A percentile compares a stretch with the other conserved stretches of the same genome.
Conservation (phyloP, 2,329 filamentous ascomycete species). For the Fusarium lyarnte region DNA sequence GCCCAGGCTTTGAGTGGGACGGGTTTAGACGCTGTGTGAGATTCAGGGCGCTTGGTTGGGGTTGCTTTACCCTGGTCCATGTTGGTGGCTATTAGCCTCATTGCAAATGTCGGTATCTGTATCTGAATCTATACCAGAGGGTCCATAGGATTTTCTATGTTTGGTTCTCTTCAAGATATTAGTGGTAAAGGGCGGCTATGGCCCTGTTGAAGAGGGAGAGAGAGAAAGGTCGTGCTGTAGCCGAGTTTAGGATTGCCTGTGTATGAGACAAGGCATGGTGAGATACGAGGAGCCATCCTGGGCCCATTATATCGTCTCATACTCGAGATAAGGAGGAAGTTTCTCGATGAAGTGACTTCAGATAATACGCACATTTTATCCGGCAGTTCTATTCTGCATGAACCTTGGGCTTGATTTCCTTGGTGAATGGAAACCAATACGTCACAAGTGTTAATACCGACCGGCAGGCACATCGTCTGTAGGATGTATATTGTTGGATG, state of each 20-base stretch:
- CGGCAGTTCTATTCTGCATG: not conserved
- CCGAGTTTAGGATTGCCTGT: not conserved
- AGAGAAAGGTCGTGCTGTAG: not conserved
- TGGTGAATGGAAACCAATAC: constrained; percentile 1
- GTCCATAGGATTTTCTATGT: constrained; percentile 3
- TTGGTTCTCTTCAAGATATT: constrained; percentile 1
- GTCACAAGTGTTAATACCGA: constrained; percentile 15
- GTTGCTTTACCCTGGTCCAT: constrained; percentile 18
- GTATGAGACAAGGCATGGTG: constrained; percentile 18
- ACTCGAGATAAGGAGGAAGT: constrained; percentile 10
- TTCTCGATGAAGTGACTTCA: not conserved
- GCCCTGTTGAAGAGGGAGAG: not conserved
- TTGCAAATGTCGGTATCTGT: not conserved
- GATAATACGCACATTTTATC: not conserved
- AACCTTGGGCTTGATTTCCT: not conserved
- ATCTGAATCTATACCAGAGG: not conserved
- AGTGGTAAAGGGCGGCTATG: not conserved
- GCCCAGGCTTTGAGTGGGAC: constrained; percentile 14
- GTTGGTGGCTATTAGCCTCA: constrained; percentile 17
- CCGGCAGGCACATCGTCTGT: not conserved
- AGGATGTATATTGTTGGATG: constrained; percentile 10
- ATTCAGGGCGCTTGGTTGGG: constrained; percentile 38
- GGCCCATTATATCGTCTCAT: constrained; percentile 9
- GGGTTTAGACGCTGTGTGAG: constrained; percentile 36
- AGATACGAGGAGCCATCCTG: constrained; percentile 19